Percentiles rank a stretch among this genome's conserved stretches.
phyloP scores from a whole-genome alignment of 169 alveolate species.

The Pseudocohnilembus persalinus region DNA sequence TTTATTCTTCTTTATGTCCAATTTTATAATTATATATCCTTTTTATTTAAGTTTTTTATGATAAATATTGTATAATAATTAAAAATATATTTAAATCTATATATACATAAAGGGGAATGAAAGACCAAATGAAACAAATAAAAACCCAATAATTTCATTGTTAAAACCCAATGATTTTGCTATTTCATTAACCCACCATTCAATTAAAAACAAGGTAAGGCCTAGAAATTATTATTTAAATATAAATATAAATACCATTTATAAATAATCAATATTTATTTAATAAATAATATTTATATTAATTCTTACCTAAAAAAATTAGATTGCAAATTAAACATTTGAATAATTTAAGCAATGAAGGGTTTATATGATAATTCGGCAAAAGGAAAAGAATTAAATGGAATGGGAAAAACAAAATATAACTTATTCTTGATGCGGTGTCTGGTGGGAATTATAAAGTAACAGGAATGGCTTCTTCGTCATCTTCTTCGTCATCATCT shows the following conservation, averaged over 20 bases:
- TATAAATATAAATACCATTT: too few relatives aligned
- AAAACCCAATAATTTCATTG: neutral
- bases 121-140: neutral
- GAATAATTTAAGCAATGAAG: neutral
- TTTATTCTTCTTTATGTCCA: neutral
- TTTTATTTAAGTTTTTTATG: too few relatives aligned
- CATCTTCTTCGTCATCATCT: neutral
- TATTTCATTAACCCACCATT: neutral
- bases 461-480: neutral
- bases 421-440: neutral
- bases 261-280: too few relatives aligned
- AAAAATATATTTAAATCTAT: too few relatives aligned
- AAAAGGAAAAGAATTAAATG: constrained; percentile 7
- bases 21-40: neutral
- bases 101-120: neutral
- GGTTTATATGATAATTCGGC: neutral
- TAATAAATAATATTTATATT: too few relatives aligned
- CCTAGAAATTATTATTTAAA: neutral
- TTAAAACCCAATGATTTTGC: neutral
- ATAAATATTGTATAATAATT: too few relatives aligned
- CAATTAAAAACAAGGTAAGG: neutral
- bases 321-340: neutral
- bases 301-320: neutral
- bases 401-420: constrained; percentile 15
- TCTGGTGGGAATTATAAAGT: constrained; percentile 3